phyloP scores from a whole-genome alignment of 495 filamentous ascomycete genomes.

The Gamarada debralockiae region DNA sequence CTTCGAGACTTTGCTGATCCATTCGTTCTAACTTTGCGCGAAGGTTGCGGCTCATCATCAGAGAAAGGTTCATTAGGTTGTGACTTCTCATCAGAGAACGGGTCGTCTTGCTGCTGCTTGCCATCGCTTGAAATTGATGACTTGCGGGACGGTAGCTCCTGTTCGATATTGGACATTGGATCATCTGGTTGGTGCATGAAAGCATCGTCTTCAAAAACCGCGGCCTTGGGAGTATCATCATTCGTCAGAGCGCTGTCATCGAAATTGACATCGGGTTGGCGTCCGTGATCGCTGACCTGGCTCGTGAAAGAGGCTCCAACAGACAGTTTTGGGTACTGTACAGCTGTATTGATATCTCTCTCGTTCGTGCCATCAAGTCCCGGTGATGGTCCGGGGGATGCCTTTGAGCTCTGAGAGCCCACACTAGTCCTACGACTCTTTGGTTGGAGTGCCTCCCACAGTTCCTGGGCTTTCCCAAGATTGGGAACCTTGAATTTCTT shows the following conservation, averaged over 20 bases:
- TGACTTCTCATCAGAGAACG: background rate
- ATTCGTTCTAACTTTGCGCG: too few relatives aligned
- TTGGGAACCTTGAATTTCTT: slow-evolving; percentile 4
- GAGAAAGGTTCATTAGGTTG: too few relatives aligned
- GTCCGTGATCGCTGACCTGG: slow-evolving; percentile 20
- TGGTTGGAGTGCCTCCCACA: slow-evolving; percentile 14
- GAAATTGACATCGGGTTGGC: slow-evolving; percentile 21
- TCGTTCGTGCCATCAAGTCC: slow-evolving; percentile 8
- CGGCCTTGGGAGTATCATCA: slow-evolving; percentile 3
- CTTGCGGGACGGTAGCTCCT: slow-evolving; percentile 4
- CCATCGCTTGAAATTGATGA: background rate
- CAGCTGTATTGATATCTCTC: background rate
- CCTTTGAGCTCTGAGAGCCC: background rate
- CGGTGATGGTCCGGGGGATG: background rate
- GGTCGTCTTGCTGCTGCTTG: background rate
- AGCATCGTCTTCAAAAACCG: background rate
- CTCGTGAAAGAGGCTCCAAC: slow-evolving; percentile 19
- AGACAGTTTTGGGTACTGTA: slow-evolving; percentile 22
- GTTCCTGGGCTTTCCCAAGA: slow-evolving; percentile 9
- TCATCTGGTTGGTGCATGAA: background rate
- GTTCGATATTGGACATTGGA: slow-evolving; percentile 2
- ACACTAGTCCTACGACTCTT: background rate
- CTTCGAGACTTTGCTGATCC: too few relatives aligned
- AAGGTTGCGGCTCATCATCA: too few relatives aligned
- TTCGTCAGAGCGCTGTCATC: slow-evolving; percentile 12